phyloP scores from a whole-genome alignment of 2,329 filamentous ascomycete genomes.

The Capronia americana region DNA sequence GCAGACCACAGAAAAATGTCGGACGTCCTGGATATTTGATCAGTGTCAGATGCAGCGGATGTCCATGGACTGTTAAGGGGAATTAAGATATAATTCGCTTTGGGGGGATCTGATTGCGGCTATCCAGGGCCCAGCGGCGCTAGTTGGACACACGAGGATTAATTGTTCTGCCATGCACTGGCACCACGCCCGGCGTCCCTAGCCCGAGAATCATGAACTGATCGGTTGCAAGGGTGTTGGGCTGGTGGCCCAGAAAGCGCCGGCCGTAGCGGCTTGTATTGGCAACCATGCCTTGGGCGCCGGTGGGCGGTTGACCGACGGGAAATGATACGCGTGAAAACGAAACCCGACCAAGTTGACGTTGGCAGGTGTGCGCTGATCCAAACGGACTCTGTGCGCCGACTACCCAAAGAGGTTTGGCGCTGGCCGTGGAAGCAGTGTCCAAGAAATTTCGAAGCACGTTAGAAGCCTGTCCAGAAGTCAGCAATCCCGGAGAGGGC shows the following conservation, averaged over 20 bases:
- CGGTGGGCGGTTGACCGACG: conserved; percentile 30
- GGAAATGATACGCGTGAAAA: conserved; percentile 25
- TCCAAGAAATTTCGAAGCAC: conserved; percentile 24
- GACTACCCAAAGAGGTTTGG: conserved; percentile 30
- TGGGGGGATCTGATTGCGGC: conserved; percentile 21
- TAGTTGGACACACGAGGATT: conserved; percentile 27
- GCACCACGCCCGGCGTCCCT: conserved; percentile 17
- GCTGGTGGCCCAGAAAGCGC: conserved; percentile 4
- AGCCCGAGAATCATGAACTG: conserved; percentile 20
- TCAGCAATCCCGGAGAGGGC: conserved; percentile 30
- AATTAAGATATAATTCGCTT: conserved; percentile 31
- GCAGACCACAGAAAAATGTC: conserved; percentile 8
- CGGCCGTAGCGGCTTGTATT: conserved; percentile 12
- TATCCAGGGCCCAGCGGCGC: conserved; percentile 25
- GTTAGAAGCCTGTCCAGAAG: conserved; percentile 27
- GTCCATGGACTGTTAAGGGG: conserved; percentile 17
- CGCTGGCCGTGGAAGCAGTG: conserved; percentile 5
- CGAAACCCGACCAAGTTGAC: conserved; percentile 13
- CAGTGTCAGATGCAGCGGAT: conserved; percentile 28
- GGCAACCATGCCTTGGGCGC: conserved; percentile 1
- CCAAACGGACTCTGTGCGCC: conserved; percentile 22
- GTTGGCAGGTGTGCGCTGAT: background rate
- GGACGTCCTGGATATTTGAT: conserved; percentile 29
- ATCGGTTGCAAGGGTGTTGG: conserved; percentile 22
- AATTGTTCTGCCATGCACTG: conserved; percentile 34